Conservation (phyloP, 345 rosid species). For the Kernera saxatilis region DNA sequence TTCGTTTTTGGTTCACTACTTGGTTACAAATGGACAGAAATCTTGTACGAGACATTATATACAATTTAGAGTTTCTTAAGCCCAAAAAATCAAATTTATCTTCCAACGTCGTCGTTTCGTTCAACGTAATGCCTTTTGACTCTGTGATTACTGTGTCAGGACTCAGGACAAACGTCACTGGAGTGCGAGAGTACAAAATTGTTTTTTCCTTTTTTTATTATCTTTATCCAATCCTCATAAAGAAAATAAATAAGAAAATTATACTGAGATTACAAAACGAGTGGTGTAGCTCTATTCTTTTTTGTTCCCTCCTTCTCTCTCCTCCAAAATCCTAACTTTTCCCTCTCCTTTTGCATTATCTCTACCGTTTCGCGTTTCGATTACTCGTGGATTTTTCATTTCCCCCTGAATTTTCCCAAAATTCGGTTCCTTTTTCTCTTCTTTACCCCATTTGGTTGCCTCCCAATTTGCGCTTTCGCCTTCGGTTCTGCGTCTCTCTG, state of each 20-base stretch:
- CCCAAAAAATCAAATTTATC: background rate
- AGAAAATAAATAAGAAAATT: background rate
- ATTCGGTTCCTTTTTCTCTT: background rate
- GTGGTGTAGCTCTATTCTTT: conserved; percentile 20
- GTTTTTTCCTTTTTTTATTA: background rate
- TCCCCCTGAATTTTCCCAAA: background rate
- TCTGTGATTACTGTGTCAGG: background rate
- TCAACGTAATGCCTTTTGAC: background rate
- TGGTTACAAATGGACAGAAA: no score
- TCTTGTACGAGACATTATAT: no score
- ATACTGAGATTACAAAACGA: conserved; percentile 11
- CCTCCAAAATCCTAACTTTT: background rate
- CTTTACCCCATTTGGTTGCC: background rate
- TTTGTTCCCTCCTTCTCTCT: background rate
- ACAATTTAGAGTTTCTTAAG: no score
- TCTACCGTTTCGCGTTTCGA: background rate
- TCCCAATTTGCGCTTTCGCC: background rate
- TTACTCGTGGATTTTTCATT: background rate
- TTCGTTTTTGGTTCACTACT: no score
- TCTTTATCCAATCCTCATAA: background rate
- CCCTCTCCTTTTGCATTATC: background rate
- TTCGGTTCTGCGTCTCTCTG: background rate
- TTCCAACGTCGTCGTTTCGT: background rate
- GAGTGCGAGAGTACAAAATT: background rate
- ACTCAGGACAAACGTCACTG: background rate